Conservation (phyloP, 2,329 filamentous ascomycete species). For the Neonectria ditissima region DNA sequence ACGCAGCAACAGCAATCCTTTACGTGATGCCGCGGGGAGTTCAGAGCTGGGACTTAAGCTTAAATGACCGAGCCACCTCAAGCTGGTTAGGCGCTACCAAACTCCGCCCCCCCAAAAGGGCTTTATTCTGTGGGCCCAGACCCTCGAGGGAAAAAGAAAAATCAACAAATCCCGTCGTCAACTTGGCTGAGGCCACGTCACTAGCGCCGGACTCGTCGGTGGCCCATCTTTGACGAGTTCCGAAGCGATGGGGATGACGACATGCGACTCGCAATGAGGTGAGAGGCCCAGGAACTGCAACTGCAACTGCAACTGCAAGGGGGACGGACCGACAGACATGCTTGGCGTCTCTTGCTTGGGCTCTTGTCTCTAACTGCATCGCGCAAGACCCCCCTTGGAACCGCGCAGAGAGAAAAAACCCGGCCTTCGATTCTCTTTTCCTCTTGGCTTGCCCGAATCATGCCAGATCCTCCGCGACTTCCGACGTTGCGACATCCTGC, state of each 20-base stretch:
- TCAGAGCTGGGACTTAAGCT: conserved; percentile 1
- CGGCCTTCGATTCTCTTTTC: background rate
- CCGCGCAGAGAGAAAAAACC: background rate
- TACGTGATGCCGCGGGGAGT: background rate
- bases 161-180: conserved; percentile 1
- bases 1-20: background rate
- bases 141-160: background rate
- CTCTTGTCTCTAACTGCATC: no score
- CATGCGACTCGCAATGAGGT: conserved; percentile 29
- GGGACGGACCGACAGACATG: no score
- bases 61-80: background rate
- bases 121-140: conserved; percentile 2
- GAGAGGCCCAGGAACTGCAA: no score
- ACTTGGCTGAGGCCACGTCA: background rate
- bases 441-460: background rate
- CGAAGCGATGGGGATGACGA: conserved; percentile 26
- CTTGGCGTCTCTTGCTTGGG: no score
- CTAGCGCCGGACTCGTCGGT: conserved; percentile 29
- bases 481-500: background rate
- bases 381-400: background rate
- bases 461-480: conserved; percentile 3
- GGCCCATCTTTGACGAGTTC: conserved; percentile 31
- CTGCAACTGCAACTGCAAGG: no score
- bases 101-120: background rate
- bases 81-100: background rate